Evolutionary conservation across 306 rosid species (phyloP), one percentile per base, ranked within the genome.

Genomic region (Acacia melanoxylon): DNA sequence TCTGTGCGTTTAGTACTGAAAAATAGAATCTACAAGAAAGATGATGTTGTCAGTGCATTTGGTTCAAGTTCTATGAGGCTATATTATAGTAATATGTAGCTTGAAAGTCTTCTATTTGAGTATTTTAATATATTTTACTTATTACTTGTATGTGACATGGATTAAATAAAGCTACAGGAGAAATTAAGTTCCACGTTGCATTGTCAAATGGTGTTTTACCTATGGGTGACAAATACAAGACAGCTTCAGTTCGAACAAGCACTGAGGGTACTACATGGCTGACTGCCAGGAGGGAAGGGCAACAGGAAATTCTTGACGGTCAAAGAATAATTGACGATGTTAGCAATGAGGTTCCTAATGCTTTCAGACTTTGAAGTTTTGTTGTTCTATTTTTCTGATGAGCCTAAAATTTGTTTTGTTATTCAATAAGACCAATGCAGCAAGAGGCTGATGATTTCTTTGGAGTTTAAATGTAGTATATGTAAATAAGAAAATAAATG

Each of bases 271-370:
- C 92, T 63, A 88, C 94, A 17, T 89, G 94, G 96, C 87, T 91
- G 49, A 86, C 94, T 15, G 94, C 97, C 56, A 87, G 80, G 86
- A 82, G 85, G 83, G 97, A 91, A 83, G 94, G 97, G 69, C 87
- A 85, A 48, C 87, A 37, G 15, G 87, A 82, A 61, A 80, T 68
- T 82, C 91, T 93, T 85, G 94, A 90, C 20, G 97, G 97, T 80
- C 89, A 87, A 59, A 83, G 51, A 74, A 82, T 93, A 66, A 82
- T 91, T 19, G 44, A 79, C 75, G 89, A 90, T 68, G 85, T 91
- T 80, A 84, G 85, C 56, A 68, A 82, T 72, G 84, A 74, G 94
- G 97, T 93, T 77, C 48, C 83, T 78, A 78, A 52, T 51, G 54
- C 66, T 71, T 62, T 56, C 76, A 22, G 16, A 35, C 33, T 29